Conservation (phyloP, 2,329 filamentous ascomycete species). For the Aspergillus felis region DNA sequence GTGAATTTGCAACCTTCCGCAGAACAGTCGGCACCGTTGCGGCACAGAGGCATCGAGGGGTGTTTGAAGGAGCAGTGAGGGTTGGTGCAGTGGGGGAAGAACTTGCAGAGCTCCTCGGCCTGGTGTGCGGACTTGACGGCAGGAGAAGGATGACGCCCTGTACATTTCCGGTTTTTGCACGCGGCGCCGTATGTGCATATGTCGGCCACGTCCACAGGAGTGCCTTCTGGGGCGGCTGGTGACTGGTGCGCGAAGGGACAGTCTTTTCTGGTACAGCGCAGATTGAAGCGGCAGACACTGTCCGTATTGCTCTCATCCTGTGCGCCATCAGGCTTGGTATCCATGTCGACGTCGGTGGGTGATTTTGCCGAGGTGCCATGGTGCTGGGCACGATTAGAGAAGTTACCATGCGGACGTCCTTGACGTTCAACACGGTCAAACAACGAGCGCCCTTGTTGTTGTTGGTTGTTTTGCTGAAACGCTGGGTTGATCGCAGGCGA, state of each 20-base stretch:
- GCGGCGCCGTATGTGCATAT: slow-evolving; percentile 80
- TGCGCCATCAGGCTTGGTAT: slow-evolving; percentile 40
- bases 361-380: slow-evolving; percentile 20
- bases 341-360: slow-evolving; percentile 27
- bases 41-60: slow-evolving; percentile 78
- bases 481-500: slow-evolving; percentile 51
- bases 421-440: slow-evolving; percentile 65
- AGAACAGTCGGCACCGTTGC: slow-evolving; percentile 85
- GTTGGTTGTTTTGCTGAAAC: slow-evolving; percentile 46
- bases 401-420: slow-evolving; percentile 52
- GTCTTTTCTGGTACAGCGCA: slow-evolving; percentile 80
- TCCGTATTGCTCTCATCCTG: slow-evolving; percentile 56
- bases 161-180: slow-evolving; percentile 95
- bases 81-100: slow-evolving; percentile 89
- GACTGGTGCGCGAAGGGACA: slow-evolving; percentile 95
- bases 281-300: slow-evolving; percentile 82
- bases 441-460: slow-evolving; percentile 56
- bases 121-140: slow-evolving; percentile 75
- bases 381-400: slow-evolving; percentile 45
- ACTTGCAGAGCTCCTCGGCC: slow-evolving; percentile 81
- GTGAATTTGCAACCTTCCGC: slow-evolving; percentile 82
- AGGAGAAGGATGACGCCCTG: slow-evolving; percentile 85
- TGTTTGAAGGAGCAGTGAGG: slow-evolving; percentile 84
- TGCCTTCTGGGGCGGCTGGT: slow-evolving; percentile 75
- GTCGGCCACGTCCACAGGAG: slow-evolving; percentile 73